Evolutionary conservation across 2,329 filamentous ascomycete species (phyloP).

Genomic region (Talaromyces pinophilus): DNA sequence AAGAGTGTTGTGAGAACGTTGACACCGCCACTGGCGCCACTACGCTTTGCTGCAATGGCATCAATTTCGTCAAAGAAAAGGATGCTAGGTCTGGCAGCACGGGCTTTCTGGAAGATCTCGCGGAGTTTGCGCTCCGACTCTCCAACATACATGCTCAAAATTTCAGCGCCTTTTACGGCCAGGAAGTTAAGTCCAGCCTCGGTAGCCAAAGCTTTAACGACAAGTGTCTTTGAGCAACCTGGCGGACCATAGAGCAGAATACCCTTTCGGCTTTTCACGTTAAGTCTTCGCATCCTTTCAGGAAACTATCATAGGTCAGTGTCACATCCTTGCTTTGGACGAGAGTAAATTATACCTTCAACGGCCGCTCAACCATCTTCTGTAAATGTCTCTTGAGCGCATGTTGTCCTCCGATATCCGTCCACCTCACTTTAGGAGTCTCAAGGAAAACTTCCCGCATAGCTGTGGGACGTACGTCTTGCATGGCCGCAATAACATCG

Average conservation of each 20-base stretch:
- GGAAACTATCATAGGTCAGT: conserved; percentile 43
- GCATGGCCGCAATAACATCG: conserved; percentile 57
- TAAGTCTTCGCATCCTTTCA: conserved; percentile 53
- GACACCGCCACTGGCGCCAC: conserved; percentile 55
- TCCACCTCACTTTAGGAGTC: conserved; percentile 81
- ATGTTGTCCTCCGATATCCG: conserved; percentile 83
- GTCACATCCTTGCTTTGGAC: background rate
- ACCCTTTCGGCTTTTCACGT: conserved; percentile 69
- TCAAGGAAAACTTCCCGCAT: conserved; percentile 89
- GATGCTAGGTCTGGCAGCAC: conserved; percentile 83
- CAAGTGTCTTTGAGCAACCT: conserved; percentile 92
- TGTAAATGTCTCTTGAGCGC: conserved; percentile 69
- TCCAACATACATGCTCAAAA: conserved; percentile 95
- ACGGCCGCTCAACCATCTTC: conserved; percentile 59
- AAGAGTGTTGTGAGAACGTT: conserved; percentile 88
- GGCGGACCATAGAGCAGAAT: conserved; percentile 89
- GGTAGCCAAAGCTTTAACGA: conserved; percentile 85
- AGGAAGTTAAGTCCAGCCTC: conserved; percentile 92
- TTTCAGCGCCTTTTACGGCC: conserved; percentile 87
- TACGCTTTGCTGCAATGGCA: conserved; percentile 68
- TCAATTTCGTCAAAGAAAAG: conserved; percentile 98
- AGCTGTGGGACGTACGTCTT: conserved; percentile 72
- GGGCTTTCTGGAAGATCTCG: conserved; percentile 80
- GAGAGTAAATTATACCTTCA: conserved; percentile 51
- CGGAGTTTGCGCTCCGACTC: conserved; percentile 86